Percentiles rank a stretch among this genome's conserved stretches.
These are phyloP conservation scores for Lentinula detonsa DNA, from an alignment of 768 basidiomycete species.

Conservation along the genomic window DNA sequence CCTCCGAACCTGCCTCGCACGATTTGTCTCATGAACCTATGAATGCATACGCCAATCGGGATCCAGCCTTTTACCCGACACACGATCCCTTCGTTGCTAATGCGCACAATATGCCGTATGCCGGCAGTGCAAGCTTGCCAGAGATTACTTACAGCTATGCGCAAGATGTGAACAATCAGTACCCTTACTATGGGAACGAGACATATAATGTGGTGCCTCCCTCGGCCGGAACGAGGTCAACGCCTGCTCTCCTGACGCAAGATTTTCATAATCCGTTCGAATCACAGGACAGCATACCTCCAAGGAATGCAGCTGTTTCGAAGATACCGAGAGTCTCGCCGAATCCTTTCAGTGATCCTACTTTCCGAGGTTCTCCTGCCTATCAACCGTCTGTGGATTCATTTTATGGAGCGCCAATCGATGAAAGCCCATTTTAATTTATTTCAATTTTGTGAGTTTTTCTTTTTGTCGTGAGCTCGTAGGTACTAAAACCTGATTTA, in stretches of 20 bases:
- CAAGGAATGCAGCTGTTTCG: not conserved
- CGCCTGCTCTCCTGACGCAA: not conserved
- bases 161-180: constrained; percentile 6
- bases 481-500: not conserved
- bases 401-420: constrained; percentile 2
- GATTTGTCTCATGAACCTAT: constrained; percentile 3
- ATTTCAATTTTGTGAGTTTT: not conserved
- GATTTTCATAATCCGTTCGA: not conserved
- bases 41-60: not conserved
- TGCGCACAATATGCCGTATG: not conserved
- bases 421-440: not conserved
- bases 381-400: constrained; percentile 7
- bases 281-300: not conserved
- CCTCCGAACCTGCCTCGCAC: not conserved
- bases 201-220: not conserved
- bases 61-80: not conserved
- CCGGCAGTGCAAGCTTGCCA: constrained; percentile 1
- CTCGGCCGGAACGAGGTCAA: not conserved
- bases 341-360: not conserved
- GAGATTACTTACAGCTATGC: constrained; percentile 5
- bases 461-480: not conserved
- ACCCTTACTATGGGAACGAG: constrained; percentile 3
- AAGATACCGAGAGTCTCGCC: not conserved
- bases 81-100: constrained; percentile 2
- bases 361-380: not conserved